Percentiles rank a stretch among this genome's conserved stretches.
Conservation (phyloP, 1,284 basidiomycete genomes). For the Moniliophthora roreri region DNA sequence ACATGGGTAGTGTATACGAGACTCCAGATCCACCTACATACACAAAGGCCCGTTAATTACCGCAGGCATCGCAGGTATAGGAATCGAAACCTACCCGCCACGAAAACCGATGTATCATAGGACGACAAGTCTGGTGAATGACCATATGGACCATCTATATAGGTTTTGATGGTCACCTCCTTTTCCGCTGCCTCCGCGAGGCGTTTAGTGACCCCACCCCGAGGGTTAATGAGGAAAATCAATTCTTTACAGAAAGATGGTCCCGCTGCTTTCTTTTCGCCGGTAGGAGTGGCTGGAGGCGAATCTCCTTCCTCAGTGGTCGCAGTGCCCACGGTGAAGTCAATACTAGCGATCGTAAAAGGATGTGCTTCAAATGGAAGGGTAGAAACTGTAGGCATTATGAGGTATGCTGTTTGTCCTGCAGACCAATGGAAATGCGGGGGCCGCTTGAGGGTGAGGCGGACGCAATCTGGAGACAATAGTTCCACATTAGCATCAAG, state of each 20-base stretch:
- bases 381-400: slow-evolving; percentile 42
- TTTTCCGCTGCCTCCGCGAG: slow-evolving; percentile 33
- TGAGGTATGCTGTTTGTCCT: slow-evolving; percentile 58
- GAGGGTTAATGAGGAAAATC: slow-evolving; percentile 47
- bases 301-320: not conserved
- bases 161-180: slow-evolving; percentile 34
- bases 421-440: slow-evolving; percentile 50
- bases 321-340: slow-evolving; percentile 7
- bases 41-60: not conserved
- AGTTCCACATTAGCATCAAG: slow-evolving; percentile 43
- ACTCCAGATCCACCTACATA: slow-evolving; percentile 49
- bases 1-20: slow-evolving; percentile 47
- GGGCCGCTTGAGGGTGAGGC: slow-evolving; percentile 45
- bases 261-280: not conserved
- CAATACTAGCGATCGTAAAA: slow-evolving; percentile 49
- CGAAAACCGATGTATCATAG: slow-evolving; percentile 44
- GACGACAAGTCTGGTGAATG: slow-evolving; percentile 40
- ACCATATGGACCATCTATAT: slow-evolving; percentile 58
- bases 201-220: slow-evolving; percentile 47
- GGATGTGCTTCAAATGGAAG: slow-evolving; percentile 52
- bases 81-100: slow-evolving; percentile 43
- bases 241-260: slow-evolving; percentile 31
- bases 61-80: not conserved
- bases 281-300: not conserved
- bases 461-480: slow-evolving; percentile 49